Evolutionary conservation across 768 basidiomycete genomes (phyloP).

Genomic region (Suillus sp.): DNA sequence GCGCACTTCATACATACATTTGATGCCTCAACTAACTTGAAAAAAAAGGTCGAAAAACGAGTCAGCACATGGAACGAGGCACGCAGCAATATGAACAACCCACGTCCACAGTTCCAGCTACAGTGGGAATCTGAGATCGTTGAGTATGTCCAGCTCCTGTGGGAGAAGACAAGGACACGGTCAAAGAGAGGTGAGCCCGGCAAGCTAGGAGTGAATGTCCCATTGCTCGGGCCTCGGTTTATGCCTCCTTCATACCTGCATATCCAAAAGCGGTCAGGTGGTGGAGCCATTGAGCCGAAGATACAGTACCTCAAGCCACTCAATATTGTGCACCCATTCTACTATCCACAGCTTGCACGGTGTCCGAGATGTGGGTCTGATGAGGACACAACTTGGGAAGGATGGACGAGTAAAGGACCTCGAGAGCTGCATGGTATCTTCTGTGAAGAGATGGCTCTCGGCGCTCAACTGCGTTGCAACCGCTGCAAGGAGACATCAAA

Average conservation of each 20-base stretch:
- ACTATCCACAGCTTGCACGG: conserved; percentile 11
- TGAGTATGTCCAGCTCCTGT: conserved; percentile 21
- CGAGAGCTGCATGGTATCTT: conserved; percentile 9
- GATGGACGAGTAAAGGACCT: conserved; percentile 11
- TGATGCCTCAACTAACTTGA: not conserved
- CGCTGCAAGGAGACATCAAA: not conserved
- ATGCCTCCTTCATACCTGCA: conserved; percentile 22
- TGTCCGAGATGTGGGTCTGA: not conserved
- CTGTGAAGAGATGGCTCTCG: conserved; percentile 4
- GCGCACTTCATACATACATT: not conserved
- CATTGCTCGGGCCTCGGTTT: conserved; percentile 26
- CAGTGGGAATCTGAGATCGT: conserved; percentile 25
- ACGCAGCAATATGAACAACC: conserved; percentile 1
- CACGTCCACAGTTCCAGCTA: conserved; percentile 18
- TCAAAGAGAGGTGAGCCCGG: conserved; percentile 8
- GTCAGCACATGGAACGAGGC: conserved; percentile 6
- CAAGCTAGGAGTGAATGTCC: conserved; percentile 14
- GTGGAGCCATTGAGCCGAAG: conserved; percentile 16
- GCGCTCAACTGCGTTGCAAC: not conserved
- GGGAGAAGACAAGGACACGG: conserved; percentile 9
- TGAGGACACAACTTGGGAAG: conserved; percentile 1
- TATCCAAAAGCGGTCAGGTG: conserved; percentile 11
- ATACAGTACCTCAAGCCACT: conserved; percentile 17
- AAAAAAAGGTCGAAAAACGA: conserved; percentile 8
- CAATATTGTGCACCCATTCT: conserved; percentile 16